These are phyloP conservation scores for Actinomortierella ambigua DNA, from an alignment of 371 early-diverging fungal species.

Conservation along the genomic window DNA sequence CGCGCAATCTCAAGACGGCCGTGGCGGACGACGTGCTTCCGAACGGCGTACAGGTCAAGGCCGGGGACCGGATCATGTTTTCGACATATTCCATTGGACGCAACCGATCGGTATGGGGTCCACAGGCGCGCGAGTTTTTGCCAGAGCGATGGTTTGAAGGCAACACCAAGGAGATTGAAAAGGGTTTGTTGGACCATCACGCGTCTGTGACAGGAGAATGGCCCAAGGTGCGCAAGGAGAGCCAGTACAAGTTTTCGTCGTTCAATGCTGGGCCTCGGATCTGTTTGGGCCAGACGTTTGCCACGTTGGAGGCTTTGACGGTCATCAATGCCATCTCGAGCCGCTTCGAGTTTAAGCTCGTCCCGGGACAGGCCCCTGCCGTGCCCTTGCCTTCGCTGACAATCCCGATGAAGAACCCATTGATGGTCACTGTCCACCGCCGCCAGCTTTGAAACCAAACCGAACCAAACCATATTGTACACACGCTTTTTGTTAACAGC, in stretches of 20 bases:
- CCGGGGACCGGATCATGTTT: constrained; percentile 63
- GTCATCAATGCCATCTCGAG: constrained; percentile 51
- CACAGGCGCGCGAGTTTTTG: constrained; percentile 58
- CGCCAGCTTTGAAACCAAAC: not conserved
- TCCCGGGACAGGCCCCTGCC: constrained; percentile 48
- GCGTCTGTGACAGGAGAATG: constrained; percentile 3
- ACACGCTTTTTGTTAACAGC: no score
- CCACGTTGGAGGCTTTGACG: constrained; percentile 59
- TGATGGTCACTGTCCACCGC: constrained; percentile 48
- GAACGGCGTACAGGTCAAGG: constrained; percentile 59
- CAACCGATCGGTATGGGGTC: constrained; percentile 61
- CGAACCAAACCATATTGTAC: no score
- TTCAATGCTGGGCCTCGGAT: constrained; percentile 77
- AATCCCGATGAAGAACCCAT: constrained; percentile 58
- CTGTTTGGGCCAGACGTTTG: constrained; percentile 66
- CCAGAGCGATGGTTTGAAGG: constrained; percentile 69
- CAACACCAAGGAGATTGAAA: constrained; percentile 43
- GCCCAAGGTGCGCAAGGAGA: constrained; percentile 38
- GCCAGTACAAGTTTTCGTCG: constrained; percentile 36
- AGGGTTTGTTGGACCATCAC: constrained; percentile 28
- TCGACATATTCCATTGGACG: constrained; percentile 57
- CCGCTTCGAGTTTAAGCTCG: constrained; percentile 48
- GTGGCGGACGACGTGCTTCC: constrained; percentile 70
- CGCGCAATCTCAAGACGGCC: constrained; percentile 67
- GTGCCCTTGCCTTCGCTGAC: constrained; percentile 51